Conservation (phyloP, 2,329 filamentous ascomycete genomes). For the Phoma sp. region DNA sequence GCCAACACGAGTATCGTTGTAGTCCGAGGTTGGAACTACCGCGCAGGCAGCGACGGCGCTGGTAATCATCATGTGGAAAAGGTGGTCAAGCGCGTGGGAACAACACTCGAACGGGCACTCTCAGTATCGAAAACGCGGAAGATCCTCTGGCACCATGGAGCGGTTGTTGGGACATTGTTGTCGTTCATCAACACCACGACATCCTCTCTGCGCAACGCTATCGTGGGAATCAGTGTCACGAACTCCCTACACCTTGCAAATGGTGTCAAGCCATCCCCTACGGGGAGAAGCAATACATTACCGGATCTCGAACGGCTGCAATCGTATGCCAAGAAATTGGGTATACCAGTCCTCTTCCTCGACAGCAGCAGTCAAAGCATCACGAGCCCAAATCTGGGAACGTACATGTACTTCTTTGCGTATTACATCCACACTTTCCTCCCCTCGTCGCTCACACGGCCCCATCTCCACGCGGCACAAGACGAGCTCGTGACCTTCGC, state of each 20-base stretch:
- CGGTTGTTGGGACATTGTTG: slow-evolving; percentile 36
- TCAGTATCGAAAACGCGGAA: slow-evolving; percentile 21
- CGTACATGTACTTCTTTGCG: slow-evolving; percentile 42
- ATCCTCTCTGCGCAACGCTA: slow-evolving; percentile 25
- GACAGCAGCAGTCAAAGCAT: slow-evolving; percentile 34
- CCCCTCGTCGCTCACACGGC: slow-evolving; percentile 20
- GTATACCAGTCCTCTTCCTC: slow-evolving; percentile 39
- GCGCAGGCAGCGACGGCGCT: slow-evolving; percentile 6
- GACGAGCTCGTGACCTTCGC: slow-evolving; percentile 39
- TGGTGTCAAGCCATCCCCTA: slow-evolving; percentile 27
- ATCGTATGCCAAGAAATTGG: slow-evolving; percentile 30
- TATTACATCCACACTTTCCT: slow-evolving; percentile 43
- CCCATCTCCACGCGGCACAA: slow-evolving; percentile 35
- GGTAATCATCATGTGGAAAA: slow-evolving; percentile 19
- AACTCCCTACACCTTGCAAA: slow-evolving; percentile 27
- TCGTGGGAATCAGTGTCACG: slow-evolving; percentile 36
- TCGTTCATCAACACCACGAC: slow-evolving; percentile 40
- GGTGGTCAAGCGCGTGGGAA: slow-evolving; percentile 34
- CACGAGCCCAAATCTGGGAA: slow-evolving; percentile 25
- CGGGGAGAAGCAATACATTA: slow-evolving; percentile 31
- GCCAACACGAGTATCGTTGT: slow-evolving; percentile 37
- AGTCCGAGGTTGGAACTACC: slow-evolving; percentile 35
- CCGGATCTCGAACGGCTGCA: slow-evolving; percentile 32
- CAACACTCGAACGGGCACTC: slow-evolving; percentile 29
- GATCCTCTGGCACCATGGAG: slow-evolving; percentile 45